Base-by-base conservation (phyloP, 2,329 filamentous ascomycete species). In the Cercospora sp. region DNA sequence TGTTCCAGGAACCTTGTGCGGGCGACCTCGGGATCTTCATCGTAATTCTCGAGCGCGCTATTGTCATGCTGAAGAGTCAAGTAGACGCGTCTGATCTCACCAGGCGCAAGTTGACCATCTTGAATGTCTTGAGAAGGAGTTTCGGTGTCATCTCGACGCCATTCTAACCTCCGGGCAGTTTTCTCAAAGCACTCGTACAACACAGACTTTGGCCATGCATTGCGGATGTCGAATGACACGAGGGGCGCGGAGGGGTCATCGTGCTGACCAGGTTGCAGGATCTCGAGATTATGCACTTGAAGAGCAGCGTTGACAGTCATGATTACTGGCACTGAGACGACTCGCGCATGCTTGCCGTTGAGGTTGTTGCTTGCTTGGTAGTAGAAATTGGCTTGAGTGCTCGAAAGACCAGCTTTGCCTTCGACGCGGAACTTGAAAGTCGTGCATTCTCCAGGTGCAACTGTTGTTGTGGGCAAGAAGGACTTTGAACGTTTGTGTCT, bases 241-340 rank as follows among this genome's bases (percentile, higher is more conserved):
- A 97, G 84, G 75, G 93, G 96, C 75, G 92, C 89, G 33, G 60
- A 51, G 16, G 64, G 18, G 48, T 92, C 87, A 63, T 88, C 72
- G 74, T 82, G 75, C 78, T 84, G 69, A 66, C 79, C 75, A 16
- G 93, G 89, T 58, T 58, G 62, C 36, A 95, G 79, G 18, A 96
- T 85, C 75, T 97, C 94, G 71, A 94, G 89, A 42, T 92, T 87
- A 36, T 89, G 86, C 9, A 97, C 83, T 75, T 97, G 93, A 28
- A 97, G 85, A 75, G 93, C 95, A 3, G 93, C 91, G 76, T 97
- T 97, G 59, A 98, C 94, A 5, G 94, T 97, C 16, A 97, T 87
- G 0, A 90, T 92, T 66, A 98, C 82, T 13, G 93, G 91, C 30
- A 97, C 84, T 18, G 90, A 89, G 16, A 97, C 66, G 36, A 73